Evolutionary conservation across 345 rosid genomes (phyloP).

Genomic region (Conringia planisiliqua): DNA sequence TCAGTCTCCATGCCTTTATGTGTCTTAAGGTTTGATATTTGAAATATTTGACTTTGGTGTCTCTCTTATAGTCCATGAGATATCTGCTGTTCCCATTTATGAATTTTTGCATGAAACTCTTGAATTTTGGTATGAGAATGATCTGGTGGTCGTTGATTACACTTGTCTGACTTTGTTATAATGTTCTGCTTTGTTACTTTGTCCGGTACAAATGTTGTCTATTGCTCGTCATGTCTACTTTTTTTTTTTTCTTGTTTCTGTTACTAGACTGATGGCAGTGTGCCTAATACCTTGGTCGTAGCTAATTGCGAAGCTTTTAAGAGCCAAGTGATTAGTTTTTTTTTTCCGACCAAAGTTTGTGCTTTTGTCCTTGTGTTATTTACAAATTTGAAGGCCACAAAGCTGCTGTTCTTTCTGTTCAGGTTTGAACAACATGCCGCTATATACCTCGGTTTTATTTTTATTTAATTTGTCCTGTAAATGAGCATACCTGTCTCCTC

Average conservation of each 20-base stretch:
- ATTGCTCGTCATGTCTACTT: neutral
- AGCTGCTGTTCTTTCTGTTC: constrained; percentile 92
- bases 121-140: neutral
- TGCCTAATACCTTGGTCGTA: constrained; percentile 88
- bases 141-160: neutral
- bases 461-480: neutral
- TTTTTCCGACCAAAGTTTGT: neutral
- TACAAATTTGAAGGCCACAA: constrained; percentile 82
- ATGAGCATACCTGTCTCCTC: neutral
- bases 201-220: neutral
- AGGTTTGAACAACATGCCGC: constrained; percentile 42
- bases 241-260: neutral
- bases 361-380: constrained; percentile 18
- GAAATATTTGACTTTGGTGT: neutral
- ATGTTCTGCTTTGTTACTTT: constrained; percentile 1
- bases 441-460: neutral
- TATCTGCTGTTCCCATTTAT: neutral
- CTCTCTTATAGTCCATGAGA: neutral
- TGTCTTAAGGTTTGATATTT: neutral
- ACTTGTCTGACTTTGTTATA: neutral
- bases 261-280: constrained; percentile 80
- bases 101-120: neutral
- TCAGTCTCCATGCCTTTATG: neutral
- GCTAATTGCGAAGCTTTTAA: constrained; percentile 82
- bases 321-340: constrained; percentile 47